Percentiles rank a stretch among this genome's conserved stretches.
phyloP scores from a whole-genome alignment of 1,139 yeast species.

The Protomyces inouyei region DNA sequence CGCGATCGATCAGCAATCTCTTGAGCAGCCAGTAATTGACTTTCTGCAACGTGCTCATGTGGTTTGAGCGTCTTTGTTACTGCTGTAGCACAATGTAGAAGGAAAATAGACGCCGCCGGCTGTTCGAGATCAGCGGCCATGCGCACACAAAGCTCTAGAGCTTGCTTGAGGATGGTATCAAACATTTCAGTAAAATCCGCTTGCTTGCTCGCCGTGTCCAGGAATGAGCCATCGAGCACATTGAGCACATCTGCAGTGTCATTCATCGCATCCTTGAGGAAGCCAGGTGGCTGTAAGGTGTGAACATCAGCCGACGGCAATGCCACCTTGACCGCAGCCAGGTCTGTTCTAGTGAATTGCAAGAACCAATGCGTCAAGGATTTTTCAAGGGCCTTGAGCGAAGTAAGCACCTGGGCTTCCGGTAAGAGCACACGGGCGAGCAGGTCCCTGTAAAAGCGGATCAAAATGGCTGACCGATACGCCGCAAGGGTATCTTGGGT shows the following conservation, averaged over 20 bases:
- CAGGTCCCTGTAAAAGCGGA: constrained; percentile 67
- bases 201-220: constrained; percentile 35
- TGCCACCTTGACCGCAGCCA: constrained; percentile 21
- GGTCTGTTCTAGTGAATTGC: constrained; percentile 19
- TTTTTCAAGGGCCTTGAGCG: constrained; percentile 22
- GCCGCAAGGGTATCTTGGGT: constrained; percentile 57
- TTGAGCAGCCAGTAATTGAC: constrained; percentile 36
- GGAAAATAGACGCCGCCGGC: constrained; percentile 11
- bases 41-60: constrained; percentile 33
- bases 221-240: constrained; percentile 39
- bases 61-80: constrained; percentile 37
- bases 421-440: constrained; percentile 46
- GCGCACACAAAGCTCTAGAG: constrained; percentile 33
- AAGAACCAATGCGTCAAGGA: constrained; percentile 32
- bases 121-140: constrained; percentile 25
- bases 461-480: constrained; percentile 56
- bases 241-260: constrained; percentile 40
- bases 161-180: constrained; percentile 40
- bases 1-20: constrained; percentile 36
- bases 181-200: constrained; percentile 37
- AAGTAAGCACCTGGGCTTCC: constrained; percentile 12
- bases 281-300: constrained; percentile 42
- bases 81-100: constrained; percentile 6
- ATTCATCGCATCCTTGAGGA: constrained; percentile 38
- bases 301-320: constrained; percentile 9